These are phyloP conservation scores for Dipodascus geniculatus DNA, from an alignment of 805 yeast genomes.

Conservation along the genomic window DNA sequence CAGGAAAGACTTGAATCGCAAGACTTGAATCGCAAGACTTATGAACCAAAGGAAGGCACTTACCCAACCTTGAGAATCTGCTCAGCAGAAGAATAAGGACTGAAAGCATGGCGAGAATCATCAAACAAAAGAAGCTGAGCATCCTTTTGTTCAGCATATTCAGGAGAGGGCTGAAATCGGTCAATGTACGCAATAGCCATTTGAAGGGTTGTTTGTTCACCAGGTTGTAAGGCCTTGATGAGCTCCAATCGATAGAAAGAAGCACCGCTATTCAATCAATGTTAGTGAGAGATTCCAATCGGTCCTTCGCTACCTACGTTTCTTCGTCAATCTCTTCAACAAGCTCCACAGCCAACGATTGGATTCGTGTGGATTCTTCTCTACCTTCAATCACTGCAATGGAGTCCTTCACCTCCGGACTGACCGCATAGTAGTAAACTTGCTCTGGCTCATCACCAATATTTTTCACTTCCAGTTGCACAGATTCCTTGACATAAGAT, in stretches of 20 bases:
- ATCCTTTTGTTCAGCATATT: conserved; percentile 43
- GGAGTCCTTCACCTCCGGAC: conserved; percentile 32
- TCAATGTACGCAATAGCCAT: conserved; percentile 39
- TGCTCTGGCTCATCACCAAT: conserved; percentile 39
- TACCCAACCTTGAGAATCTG: conserved; percentile 31
- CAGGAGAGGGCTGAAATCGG: conserved; percentile 50
- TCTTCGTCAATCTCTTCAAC: conserved; percentile 22
- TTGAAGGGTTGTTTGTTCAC: conserved; percentile 37
- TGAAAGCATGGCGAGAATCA: conserved; percentile 43
- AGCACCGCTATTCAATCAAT: conserved; percentile 12
- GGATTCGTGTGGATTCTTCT: conserved; percentile 18
- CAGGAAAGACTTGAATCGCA: too few relatives aligned
- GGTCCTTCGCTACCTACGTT: conserved; percentile 5
- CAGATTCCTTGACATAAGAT: conserved; percentile 53
- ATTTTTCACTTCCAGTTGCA: conserved; percentile 47
- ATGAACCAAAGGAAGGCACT: neutral
- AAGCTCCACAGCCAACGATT: conserved; percentile 17
- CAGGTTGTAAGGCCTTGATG: conserved; percentile 59
- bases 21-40: neutral
- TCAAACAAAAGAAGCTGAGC: conserved; percentile 47
- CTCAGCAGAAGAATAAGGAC: conserved; percentile 47
- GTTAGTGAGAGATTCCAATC: conserved; percentile 1
- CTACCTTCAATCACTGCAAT: conserved; percentile 37
- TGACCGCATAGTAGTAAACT: conserved; percentile 49
- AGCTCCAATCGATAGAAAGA: conserved; percentile 39